These are phyloP conservation scores for Recurvomyces mirabilis DNA, from an alignment of 495 filamentous ascomycete genomes.

Conservation along the genomic window DNA sequence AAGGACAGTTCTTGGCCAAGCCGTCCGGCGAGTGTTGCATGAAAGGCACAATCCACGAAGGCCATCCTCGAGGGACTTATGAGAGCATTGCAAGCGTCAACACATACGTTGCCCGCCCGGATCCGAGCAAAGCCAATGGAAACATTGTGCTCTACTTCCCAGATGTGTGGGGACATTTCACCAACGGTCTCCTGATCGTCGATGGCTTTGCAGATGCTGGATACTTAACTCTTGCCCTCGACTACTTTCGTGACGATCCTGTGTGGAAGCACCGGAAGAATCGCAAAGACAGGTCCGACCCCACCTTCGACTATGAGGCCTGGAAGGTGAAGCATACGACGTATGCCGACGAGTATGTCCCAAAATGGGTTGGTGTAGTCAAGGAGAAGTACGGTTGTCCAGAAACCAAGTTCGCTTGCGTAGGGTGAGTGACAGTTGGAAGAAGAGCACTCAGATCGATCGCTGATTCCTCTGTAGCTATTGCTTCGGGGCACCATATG, in stretches of 20 bases:
- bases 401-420: slow-evolving; percentile 29
- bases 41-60: slow-evolving; percentile 28
- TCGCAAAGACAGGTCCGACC: slow-evolving; percentile 26
- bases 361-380: slow-evolving; percentile 29
- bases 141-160: slow-evolving; percentile 35
- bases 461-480: too few species aligned
- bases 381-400: slow-evolving; percentile 24
- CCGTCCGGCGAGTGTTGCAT: slow-evolving; percentile 30
- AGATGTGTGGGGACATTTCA: slow-evolving; percentile 33
- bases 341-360: slow-evolving; percentile 27
- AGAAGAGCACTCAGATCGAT: too few species aligned
- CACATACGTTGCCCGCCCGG: slow-evolving; percentile 30
- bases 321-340: slow-evolving; percentile 32
- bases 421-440: too few species aligned
- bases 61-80: slow-evolving; percentile 26
- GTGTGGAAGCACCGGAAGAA: slow-evolving; percentile 34
- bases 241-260: slow-evolving; percentile 36
- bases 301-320: slow-evolving; percentile 32
- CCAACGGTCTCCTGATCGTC: slow-evolving; percentile 32
- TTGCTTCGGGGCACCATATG: slow-evolving; percentile 36
- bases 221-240: slow-evolving; percentile 31
- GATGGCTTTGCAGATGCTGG: slow-evolving; percentile 36
- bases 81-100: slow-evolving; percentile 23
- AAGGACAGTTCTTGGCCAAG: too few species aligned
- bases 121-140: slow-evolving; percentile 26